Evolutionary conservation across 257 asterid species (phyloP).

Genomic region (Solanum raphanifolium): DNA sequence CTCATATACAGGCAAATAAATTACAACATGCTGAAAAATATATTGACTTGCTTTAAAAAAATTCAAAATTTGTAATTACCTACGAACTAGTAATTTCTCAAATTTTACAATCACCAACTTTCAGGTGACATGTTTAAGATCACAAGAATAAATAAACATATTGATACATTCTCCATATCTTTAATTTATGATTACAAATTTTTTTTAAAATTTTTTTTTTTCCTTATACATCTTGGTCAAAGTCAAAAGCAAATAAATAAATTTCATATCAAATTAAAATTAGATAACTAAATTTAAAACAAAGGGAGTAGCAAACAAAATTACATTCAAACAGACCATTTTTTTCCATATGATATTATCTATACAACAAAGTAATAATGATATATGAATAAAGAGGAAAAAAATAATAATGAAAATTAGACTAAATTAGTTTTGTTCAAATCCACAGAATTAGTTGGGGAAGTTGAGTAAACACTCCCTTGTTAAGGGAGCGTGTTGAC

Average conservation of each 20-base stretch:
- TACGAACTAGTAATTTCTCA: background rate
- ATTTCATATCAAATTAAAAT: no score
- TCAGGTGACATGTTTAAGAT: background rate
- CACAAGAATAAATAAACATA: background rate
- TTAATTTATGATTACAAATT: no score
- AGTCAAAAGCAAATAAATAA: background rate
- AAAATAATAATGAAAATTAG: background rate
- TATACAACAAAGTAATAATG: background rate
- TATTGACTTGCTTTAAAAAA: background rate
- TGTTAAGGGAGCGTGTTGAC: background rate
- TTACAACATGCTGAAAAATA: background rate
- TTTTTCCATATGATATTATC: no score
- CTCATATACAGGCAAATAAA: background rate
- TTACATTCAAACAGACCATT: background rate
- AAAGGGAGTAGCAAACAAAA: background rate
- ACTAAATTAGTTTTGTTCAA: background rate
- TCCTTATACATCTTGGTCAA: background rate
- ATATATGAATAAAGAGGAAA: background rate
- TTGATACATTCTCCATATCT: background rate
- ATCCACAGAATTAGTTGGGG: background rate
- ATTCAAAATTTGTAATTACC: background rate
- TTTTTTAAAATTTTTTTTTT: no score
- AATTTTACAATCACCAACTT: accelerated
- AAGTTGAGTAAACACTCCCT: background rate
- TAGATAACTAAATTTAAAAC: background rate